Evolutionary conservation across 164 flowering plant species (phyloP).

Genomic region (Macadamia integrifolia): DNA sequence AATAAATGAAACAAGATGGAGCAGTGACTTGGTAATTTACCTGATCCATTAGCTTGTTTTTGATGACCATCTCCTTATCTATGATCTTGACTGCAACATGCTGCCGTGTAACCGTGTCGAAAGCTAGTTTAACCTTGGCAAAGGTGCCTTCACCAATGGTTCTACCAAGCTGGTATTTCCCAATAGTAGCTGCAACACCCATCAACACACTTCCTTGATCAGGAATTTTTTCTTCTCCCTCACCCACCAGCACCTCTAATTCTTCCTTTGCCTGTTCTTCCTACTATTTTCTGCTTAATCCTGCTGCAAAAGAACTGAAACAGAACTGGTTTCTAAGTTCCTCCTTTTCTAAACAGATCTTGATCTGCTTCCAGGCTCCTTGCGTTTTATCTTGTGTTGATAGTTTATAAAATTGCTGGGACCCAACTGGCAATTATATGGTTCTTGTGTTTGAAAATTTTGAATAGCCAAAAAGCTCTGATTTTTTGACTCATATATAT

Average conservation of each 20-base stretch:
- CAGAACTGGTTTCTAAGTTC: neutral
- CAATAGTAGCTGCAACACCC: conserved; percentile 43
- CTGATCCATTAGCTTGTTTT: conserved; percentile 54
- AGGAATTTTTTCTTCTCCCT: too few relatives aligned
- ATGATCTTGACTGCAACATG: conserved; percentile 68
- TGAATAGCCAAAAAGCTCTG: too few relatives aligned
- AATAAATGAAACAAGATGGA: neutral
- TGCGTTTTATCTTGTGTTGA: neutral
- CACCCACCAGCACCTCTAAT: neutral
- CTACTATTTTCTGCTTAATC: neutral
- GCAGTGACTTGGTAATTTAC: conserved; percentile 15
- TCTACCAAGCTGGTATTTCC: conserved; percentile 52
- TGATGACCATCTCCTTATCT: conserved; percentile 53
- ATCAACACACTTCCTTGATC: conserved; percentile 14
- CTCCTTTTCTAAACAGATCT: neutral
- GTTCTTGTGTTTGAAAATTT: neutral
- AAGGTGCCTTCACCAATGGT: conserved; percentile 75
- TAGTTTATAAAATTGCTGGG: neutral
- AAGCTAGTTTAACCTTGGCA: conserved; percentile 71
- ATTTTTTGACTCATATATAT: too few relatives aligned
- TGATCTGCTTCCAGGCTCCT: neutral
- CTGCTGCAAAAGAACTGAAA: neutral
- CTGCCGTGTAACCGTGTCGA: conserved; percentile 33
- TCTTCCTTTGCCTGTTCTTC: neutral
- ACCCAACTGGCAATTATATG: neutral